phyloP scores from a whole-genome alignment of 257 asterid species.

The Nicotiana tomentosiformis region DNA sequence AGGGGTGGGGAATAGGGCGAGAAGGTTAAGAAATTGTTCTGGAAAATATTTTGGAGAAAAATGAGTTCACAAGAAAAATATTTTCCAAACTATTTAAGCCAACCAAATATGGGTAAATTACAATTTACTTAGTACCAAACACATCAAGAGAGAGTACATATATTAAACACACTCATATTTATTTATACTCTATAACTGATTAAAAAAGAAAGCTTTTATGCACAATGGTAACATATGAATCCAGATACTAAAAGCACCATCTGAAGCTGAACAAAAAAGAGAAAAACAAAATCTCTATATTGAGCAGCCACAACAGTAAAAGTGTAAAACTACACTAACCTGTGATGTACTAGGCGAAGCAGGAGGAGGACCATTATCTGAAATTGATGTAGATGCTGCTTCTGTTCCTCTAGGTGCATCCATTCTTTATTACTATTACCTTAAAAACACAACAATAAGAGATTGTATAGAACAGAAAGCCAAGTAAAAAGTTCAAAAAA shows the following conservation, averaged over 20 bases:
- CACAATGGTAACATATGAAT: not conserved
- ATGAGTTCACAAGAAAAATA: too few relatives aligned
- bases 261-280: too few relatives aligned
- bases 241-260: not conserved
- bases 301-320: not conserved
- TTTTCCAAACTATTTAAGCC: too few relatives aligned
- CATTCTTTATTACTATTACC: slow-evolving; percentile 12
- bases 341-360: not conserved
- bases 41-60: too few relatives aligned
- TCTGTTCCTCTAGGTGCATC: slow-evolving; percentile 13
- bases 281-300: not conserved
- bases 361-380: slow-evolving; percentile 9
- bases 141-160: not conserved
- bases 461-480: not conserved
- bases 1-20: too few relatives aligned
- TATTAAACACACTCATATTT: not conserved
- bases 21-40: too few relatives aligned
- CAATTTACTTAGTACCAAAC: too few relatives aligned
- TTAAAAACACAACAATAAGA: not conserved
- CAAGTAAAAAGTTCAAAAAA: not conserved
- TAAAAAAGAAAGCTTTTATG: not conserved
- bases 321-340: not conserved
- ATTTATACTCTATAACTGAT: not conserved
- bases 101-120: too few relatives aligned
- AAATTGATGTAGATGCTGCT: slow-evolving; percentile 8